Evolutionary conservation across 371 early-diverging fungal species (phyloP).

Genomic region (Nematocida minor): DNA sequence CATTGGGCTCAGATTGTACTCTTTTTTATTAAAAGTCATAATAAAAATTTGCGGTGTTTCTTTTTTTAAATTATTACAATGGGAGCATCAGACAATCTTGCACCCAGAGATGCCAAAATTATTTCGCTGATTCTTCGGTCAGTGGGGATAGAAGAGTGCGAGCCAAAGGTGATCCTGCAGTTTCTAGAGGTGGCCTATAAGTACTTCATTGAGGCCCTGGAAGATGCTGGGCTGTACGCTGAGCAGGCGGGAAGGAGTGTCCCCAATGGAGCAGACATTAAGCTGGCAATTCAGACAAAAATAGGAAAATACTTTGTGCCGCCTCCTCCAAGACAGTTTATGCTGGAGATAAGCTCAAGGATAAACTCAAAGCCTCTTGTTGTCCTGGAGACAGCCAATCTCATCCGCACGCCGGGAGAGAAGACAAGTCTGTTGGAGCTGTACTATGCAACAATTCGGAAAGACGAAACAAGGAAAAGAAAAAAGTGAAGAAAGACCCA

Average conservation of each 20-base stretch:
- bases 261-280: conserved; percentile 79
- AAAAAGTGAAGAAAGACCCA: conserved; percentile 31
- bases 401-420: conserved; percentile 58
- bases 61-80: background rate
- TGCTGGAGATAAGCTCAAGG: conserved; percentile 62
- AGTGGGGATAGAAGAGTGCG: conserved; percentile 83
- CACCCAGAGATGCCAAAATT: conserved; percentile 79
- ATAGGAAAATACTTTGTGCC: conserved; percentile 65
- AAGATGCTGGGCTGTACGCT: conserved; percentile 81
- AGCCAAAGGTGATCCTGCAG: conserved; percentile 86
- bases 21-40: conserved; percentile 43
- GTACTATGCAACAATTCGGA: conserved; percentile 52
- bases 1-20: background rate
- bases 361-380: conserved; percentile 61
- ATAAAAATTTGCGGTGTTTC: conserved; percentile 12
- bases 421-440: conserved; percentile 43
- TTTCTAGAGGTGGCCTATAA: conserved; percentile 87
- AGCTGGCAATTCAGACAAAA: conserved; percentile 74
- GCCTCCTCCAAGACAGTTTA: conserved; percentile 64
- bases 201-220: conserved; percentile 81
- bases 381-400: conserved; percentile 56
- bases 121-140: conserved; percentile 81
- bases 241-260: conserved; percentile 79
- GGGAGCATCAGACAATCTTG: conserved; percentile 59
- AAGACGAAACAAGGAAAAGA: conserved; percentile 44